Percentiles rank a stretch among this genome's conserved stretches.
These are phyloP conservation scores for Chionographis japonica DNA, from an alignment of 106 monocot species.

Conservation along the genomic window DNA sequence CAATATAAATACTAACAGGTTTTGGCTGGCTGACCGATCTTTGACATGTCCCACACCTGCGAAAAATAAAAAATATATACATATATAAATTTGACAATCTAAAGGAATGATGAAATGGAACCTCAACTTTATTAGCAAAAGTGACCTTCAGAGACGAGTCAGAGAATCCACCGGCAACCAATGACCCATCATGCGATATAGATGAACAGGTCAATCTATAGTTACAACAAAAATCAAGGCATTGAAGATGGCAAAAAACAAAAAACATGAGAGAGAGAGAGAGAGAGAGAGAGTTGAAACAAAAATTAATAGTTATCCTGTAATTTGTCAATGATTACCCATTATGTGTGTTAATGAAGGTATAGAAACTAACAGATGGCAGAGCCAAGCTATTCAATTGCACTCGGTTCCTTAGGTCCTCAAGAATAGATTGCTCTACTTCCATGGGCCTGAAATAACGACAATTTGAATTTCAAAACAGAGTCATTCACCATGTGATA, in stretches of 20 bases:
- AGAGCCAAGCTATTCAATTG: constrained; percentile 76
- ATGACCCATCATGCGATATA: constrained; percentile 85
- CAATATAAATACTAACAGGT: constrained; percentile 36
- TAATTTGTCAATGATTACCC: constrained; percentile 37
- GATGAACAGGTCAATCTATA: constrained; percentile 81
- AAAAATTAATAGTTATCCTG: neutral
- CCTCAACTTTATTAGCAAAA: constrained; percentile 7
- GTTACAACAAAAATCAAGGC: constrained; percentile 4
- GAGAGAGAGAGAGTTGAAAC: neutral
- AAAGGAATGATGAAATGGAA: neutral
- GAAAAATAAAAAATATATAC: constrained; percentile 9
- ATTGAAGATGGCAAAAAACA: neutral
- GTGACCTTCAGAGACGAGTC: constrained; percentile 93
- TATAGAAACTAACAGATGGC: constrained; percentile 97
- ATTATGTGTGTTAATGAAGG: constrained; percentile 88
- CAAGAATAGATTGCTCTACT: constrained; percentile 78
- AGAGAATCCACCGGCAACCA: constrained; percentile 96
- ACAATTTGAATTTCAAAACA: neutral
- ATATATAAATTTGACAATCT: neutral
- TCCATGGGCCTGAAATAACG: constrained; percentile 50
- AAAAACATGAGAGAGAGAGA: neutral
- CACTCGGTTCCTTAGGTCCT: constrained; percentile 85
- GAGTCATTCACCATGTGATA: neutral
- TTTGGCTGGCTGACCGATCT: constrained; percentile 57
- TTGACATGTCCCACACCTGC: constrained; percentile 98